Evolutionary conservation across 2,329 filamentous ascomycete genomes (phyloP).

Genomic region (Fusarium armeniacum): DNA sequence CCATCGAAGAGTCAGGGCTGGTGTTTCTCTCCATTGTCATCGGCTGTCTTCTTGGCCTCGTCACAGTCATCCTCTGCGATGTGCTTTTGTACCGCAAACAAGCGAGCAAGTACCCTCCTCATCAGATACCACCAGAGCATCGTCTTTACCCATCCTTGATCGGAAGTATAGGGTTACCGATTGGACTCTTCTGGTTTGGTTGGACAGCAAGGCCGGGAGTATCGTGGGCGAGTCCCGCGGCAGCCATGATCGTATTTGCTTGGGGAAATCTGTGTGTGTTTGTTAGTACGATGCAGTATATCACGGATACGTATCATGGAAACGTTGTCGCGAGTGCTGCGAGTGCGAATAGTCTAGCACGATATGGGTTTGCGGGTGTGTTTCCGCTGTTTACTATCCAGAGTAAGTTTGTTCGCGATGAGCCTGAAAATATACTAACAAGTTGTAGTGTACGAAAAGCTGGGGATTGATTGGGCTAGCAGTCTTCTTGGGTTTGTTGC

Average conservation of each 20-base stretch:
- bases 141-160: slow-evolving; percentile 71
- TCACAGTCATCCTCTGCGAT: slow-evolving; percentile 60
- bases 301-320: slow-evolving; percentile 68
- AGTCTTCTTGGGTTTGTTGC: slow-evolving; percentile 64
- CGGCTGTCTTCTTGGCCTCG: slow-evolving; percentile 61
- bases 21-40: slow-evolving; percentile 63
- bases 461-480: slow-evolving; percentile 63
- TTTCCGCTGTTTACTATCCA: slow-evolving; percentile 74
- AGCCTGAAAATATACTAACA: slow-evolving; percentile 9
- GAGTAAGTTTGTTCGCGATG: slow-evolving; percentile 54
- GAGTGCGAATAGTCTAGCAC: slow-evolving; percentile 70
- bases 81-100: slow-evolving; percentile 58
- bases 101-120: slow-evolving; percentile 51
- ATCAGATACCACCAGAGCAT: slow-evolving; percentile 66
- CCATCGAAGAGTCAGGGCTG: slow-evolving; percentile 58
- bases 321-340: slow-evolving; percentile 69
- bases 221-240: slow-evolving; percentile 65
- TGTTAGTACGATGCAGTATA: slow-evolving; percentile 66
- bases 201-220: slow-evolving; percentile 65
- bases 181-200: slow-evolving; percentile 71
- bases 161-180: slow-evolving; percentile 66
- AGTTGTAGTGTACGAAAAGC: slow-evolving; percentile 55
- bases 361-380: slow-evolving; percentile 68
- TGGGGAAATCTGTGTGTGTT: slow-evolving; percentile 74
- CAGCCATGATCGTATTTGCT: slow-evolving; percentile 68